Conservation (phyloP, 176 grass and related monocot genomes). For the Triticum turgidum region DNA sequence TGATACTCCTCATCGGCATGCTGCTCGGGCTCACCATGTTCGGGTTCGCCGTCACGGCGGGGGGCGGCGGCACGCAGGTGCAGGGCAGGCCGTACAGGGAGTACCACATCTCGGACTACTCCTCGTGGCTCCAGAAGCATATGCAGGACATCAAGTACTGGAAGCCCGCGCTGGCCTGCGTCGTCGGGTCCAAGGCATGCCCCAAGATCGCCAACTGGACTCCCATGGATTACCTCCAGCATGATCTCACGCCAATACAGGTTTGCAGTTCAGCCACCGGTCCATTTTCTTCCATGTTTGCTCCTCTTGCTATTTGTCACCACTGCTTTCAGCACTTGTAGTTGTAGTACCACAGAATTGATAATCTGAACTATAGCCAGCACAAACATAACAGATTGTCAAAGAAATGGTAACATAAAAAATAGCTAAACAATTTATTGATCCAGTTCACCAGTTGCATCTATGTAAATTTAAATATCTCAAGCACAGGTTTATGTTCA, state of each 20-base stretch:
- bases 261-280: slow-evolving; percentile 14
- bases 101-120: slow-evolving; percentile 70
- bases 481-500: background rate
- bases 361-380: background rate
- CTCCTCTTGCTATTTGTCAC: background rate
- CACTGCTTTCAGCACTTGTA: background rate
- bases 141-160: slow-evolving; percentile 61
- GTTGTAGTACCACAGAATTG: background rate
- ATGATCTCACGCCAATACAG: slow-evolving; percentile 86
- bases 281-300: background rate
- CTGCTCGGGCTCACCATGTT: slow-evolving; percentile 75
- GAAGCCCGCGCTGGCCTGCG: slow-evolving; percentile 69
- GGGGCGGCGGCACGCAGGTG: slow-evolving; percentile 66
- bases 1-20: slow-evolving; percentile 63
- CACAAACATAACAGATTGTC: background rate
- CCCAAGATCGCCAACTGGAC: slow-evolving; percentile 69
- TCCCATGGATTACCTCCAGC: slow-evolving; percentile 83
- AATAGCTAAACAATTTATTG: background rate
- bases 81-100: slow-evolving; percentile 70
- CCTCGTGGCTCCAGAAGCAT: slow-evolving; percentile 65
- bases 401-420: background rate
- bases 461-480: background rate
- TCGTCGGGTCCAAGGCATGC: slow-evolving; percentile 78
- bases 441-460: background rate
- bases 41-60: slow-evolving; percentile 74